phyloP scores from a whole-genome alignment of 2,329 filamentous ascomycete species.

The Ophiobolus disseminans region DNA sequence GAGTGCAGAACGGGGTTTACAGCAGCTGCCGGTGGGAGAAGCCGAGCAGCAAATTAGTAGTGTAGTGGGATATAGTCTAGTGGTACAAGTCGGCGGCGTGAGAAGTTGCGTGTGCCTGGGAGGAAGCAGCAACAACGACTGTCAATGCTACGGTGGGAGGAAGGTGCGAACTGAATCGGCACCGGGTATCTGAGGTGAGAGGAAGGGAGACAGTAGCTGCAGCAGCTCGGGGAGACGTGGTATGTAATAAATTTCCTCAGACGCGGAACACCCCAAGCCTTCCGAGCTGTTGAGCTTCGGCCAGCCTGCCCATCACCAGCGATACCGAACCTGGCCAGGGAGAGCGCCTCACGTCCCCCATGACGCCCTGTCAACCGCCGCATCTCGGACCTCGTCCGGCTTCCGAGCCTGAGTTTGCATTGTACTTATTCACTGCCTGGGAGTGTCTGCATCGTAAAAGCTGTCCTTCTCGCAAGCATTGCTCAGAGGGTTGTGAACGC shows the following conservation, averaged over 20 bases:
- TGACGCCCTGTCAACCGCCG: constrained; percentile 24
- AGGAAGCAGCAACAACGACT: constrained; percentile 28
- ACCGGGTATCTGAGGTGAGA: constrained; percentile 10
- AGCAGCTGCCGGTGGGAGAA: constrained; percentile 27
- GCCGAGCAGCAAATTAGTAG: constrained; percentile 32
- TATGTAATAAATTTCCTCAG: constrained; percentile 37
- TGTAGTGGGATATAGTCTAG: constrained; percentile 16
- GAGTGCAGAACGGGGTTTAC: constrained; percentile 3
- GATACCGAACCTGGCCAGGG: constrained; percentile 37
- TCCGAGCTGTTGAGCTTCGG: constrained; percentile 47
- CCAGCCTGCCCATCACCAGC: constrained; percentile 37
- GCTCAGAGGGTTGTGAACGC: background rate
- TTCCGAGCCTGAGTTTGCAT: constrained; percentile 10
- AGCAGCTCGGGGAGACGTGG: constrained; percentile 14
- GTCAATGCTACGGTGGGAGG: constrained; percentile 1
- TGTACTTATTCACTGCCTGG: background rate
- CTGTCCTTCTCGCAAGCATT: background rate
- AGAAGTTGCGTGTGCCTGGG: constrained; percentile 8
- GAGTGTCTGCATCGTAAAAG: background rate
- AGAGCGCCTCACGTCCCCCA: constrained; percentile 21
- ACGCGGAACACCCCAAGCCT: constrained; percentile 37
- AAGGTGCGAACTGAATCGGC: constrained; percentile 19
- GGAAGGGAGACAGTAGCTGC: constrained; percentile 10
- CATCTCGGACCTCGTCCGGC: constrained; percentile 25
- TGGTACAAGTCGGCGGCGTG: constrained; percentile 2